Conservation (phyloP, 805 yeast species). For the Candida namnaoensis region DNA sequence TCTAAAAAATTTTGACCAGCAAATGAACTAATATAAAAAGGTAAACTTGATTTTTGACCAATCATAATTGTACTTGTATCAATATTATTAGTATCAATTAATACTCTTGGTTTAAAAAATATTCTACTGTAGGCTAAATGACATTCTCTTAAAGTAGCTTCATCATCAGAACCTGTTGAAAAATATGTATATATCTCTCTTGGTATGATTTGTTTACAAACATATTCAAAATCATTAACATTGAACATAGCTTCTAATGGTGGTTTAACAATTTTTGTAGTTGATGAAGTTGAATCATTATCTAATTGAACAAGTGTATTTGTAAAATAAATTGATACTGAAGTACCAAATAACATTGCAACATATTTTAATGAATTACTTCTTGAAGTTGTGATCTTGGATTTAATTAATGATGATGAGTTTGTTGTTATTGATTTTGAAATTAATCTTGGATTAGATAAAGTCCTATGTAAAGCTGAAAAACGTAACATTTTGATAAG, state of each 20-base stretch:
- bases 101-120: constrained; percentile 31
- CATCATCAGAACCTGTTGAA: constrained; percentile 40
- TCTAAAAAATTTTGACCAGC: constrained; percentile 36
- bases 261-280: constrained; percentile 13
- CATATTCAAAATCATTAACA: constrained; percentile 29
- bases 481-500: too few species aligned
- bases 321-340: too few species aligned
- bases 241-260: constrained; percentile 22
- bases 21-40: constrained; percentile 33
- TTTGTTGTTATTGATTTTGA: too few species aligned
- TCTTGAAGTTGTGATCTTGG: too few species aligned
- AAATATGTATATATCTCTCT: constrained; percentile 30
- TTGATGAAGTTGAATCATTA: too few species aligned
- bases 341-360: too few species aligned
- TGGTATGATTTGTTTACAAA: constrained; percentile 25
- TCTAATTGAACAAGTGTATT: too few species aligned
- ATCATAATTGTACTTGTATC: constrained; percentile 33
- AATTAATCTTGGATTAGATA: too few species aligned
- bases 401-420: too few species aligned
- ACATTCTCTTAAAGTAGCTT: constrained; percentile 33
- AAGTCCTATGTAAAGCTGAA: too few species aligned
- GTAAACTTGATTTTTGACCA: constrained; percentile 30
- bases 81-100: constrained; percentile 20
- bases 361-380: too few species aligned
- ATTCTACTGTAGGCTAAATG: constrained; percentile 27